Base-by-base conservation (phyloP, 2,329 filamentous ascomycete species). In the Scolecobasidium constrictum region DNA sequence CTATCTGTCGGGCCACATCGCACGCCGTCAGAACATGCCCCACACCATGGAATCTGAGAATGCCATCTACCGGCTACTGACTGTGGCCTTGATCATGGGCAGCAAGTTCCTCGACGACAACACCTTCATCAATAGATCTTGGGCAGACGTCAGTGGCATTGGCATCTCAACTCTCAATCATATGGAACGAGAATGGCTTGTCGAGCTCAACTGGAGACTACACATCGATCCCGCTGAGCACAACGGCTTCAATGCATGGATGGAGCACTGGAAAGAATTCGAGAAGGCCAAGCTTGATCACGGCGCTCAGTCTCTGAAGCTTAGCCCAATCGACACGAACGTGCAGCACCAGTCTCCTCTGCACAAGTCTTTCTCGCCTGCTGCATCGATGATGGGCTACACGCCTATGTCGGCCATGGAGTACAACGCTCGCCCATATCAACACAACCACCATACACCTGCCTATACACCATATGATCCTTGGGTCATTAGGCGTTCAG, bases 41-140 rank as follows among this genome's bases (percentile, higher is more conserved):
- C 49, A 52, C 17, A 49, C 58, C 23, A 45, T 46, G 13, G 63
- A 69, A 40, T 68, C 67, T 33, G 75, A 75, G 43, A 82, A 81
- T 35, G 81, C 92, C 57, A 75, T 93, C 43, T 94, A 90, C 72
- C 83, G 86, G 47, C 81, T 93, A 67, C 73, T 94, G 49, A 94
- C 87, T 5, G 83, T 90, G 28, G 78, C 83, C 5, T 68, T 95
- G 45, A 74, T 95, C 40, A 72, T 95, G 42, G 88, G 86, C 47
- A 94, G 86, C 77, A 95, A 95, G 67, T 95, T 94, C 56, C 70
- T 94, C 51, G 88, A 95, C 56, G 88, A 94, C 70, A 94, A 94
- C 65, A 95, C 88, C 4, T 95, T 95, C 65, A 88, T 94, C 71
- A 95, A 94, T 66, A 83, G 86, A 43, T 94, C 88, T 1, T 95